Evolutionary conservation across 768 basidiomycete genomes (phyloP).

Genomic region (Russula earlei): DNA sequence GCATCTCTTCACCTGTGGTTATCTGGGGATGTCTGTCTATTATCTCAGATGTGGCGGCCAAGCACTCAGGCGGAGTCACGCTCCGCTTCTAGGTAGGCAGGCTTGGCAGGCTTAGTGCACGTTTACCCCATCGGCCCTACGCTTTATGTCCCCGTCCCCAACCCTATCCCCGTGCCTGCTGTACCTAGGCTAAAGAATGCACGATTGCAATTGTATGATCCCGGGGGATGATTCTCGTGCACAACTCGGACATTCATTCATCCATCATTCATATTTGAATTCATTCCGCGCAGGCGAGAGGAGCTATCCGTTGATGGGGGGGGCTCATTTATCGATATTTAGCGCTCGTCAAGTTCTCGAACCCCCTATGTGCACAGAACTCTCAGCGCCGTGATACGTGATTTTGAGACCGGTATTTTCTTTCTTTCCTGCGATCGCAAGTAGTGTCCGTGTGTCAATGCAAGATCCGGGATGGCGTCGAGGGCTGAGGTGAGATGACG

Average conservation of each 20-base stretch:
- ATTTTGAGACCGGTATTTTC: not conserved
- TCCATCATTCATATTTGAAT: not conserved
- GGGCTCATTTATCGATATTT: too few species aligned
- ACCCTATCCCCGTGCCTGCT: too few species aligned
- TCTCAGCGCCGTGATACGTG: not conserved
- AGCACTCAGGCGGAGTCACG: not conserved
- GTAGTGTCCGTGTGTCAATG: not conserved
- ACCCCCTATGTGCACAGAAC: not conserved
- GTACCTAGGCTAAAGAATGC: not conserved
- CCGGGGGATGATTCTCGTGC: not conserved
- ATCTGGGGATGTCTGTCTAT: not conserved
- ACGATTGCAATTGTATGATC: not conserved
- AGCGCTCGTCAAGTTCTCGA: not conserved
- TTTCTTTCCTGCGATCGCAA: not conserved
- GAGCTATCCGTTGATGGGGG: not conserved
- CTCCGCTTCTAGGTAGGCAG: not conserved
- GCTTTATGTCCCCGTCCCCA: not conserved
- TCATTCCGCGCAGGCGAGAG: not conserved
- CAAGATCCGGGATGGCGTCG: not conserved
- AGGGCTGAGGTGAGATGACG: conserved; percentile 2
- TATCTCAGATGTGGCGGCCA: not conserved
- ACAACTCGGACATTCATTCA: not conserved
- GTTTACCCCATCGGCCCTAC: not conserved
- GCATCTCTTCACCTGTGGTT: not conserved
- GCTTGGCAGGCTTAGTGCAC: not conserved